A percentile compares a stretch with the other conserved stretches of the same genome.
Evolutionary conservation across 345 rosid genomes (phyloP).

Genomic region (Stellera chamaejasme): DNA sequence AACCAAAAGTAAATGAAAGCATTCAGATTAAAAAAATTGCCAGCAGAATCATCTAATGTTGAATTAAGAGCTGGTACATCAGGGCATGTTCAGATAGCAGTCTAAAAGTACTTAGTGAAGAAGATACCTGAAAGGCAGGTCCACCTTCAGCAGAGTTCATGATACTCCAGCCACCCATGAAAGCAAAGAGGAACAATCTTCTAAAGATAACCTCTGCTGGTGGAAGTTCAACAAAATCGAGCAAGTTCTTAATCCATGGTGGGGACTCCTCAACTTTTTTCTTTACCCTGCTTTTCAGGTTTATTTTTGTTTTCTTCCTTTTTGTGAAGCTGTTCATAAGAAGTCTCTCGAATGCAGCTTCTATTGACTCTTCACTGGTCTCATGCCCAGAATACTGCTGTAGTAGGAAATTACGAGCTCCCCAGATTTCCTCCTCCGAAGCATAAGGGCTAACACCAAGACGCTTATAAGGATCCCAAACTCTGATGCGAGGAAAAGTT

Average conservation of each 20-base stretch:
- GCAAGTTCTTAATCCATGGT: conserved; percentile 70
- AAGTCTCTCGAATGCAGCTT: conserved; percentile 93
- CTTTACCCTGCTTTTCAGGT: conserved; percentile 73
- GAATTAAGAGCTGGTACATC: not conserved
- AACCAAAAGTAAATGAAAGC: no score
- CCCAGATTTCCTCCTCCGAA: conserved; percentile 95
- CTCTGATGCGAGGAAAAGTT: conserved; percentile 55
- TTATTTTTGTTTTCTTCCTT: conserved; percentile 84
- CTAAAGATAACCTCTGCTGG: conserved; percentile 72
- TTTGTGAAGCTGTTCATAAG: conserved; percentile 65
- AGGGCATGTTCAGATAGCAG: not conserved
- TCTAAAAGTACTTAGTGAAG: conserved; percentile 1
- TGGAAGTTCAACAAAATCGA: conserved; percentile 81
- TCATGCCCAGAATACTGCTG: conserved; percentile 87
- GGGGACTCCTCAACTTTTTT: conserved; percentile 97
- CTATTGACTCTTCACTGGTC: conserved; percentile 86
- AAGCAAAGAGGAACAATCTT: conserved; percentile 89
- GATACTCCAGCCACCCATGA: conserved; percentile 99
- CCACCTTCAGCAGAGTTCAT: conserved; percentile 97
- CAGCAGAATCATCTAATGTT: no score
- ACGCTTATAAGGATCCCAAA: conserved; percentile 92
- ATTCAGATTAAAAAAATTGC: no score
- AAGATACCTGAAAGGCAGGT: conserved; percentile 96
- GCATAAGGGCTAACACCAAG: conserved; percentile 74
- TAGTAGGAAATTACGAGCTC: conserved; percentile 87